Evolutionary conservation across 768 basidiomycete species (phyloP), one percentile per base, ranked within the genome.

Genomic region (Cyathus striatus): DNA sequence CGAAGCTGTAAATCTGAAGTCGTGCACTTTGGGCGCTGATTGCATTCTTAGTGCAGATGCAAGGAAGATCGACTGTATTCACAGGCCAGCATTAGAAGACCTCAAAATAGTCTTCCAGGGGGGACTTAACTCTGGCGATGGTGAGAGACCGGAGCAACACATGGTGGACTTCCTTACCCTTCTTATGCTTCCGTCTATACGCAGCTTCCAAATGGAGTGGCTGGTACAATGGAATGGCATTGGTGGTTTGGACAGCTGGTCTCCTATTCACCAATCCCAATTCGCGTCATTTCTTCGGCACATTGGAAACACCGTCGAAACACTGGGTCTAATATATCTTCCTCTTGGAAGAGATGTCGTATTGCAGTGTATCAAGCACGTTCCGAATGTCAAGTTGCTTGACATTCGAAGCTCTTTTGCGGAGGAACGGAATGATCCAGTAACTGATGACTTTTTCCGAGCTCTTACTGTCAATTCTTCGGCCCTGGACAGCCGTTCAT

Each of bases 241-340:
- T n/a, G 23, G 40, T 26, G 37, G 44, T n/a, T 9, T 13, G 13
- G 38, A 35, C 32, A 22, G 41, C 23, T 58, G 58, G 61, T 39
- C 51, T 30, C 30, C 49, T 20, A 43, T 44, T 14, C 59, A 64
- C 20, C n/a, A n/a, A n/a, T 40, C 52, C 18, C 50, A 43, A n/a
- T 65, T 71, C 46, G 12, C 58, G 14, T 36, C 57, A 1, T 60
- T 66, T 30, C 49, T 71, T 16, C 46, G 50, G 22, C 40, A 45
- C 7, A 49, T 60, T 20, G 50, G 58, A 22, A 33, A 46, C 1
- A 57, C 64, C 30, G 57, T 73, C 5, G 49, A 50, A 16, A 45
- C 50, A 13, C 59, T 75, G 37, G 52, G 48, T 23, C 47, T 75
- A 5, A 49, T 58, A 10, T 72, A 71, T 44, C 58, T 73, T 27